Base-by-base conservation (phyloP, 371 early-diverging fungal species). In the Cladochytrium tenue region DNA sequence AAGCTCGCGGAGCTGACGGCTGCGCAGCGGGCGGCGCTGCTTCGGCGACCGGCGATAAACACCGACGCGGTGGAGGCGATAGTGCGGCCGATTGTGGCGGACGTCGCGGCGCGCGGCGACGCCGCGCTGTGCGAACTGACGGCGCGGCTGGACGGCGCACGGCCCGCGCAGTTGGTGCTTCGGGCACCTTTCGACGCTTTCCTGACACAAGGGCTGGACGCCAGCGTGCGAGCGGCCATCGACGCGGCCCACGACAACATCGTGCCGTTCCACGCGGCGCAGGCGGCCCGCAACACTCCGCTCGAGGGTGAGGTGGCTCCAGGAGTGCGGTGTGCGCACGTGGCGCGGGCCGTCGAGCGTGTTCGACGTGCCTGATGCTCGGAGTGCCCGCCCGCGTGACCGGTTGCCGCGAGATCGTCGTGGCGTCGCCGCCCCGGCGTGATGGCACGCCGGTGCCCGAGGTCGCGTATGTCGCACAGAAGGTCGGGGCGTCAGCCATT, bases 381-480 rank as follows among this genome's bases (percentile, higher is more conserved):
- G 97, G 97, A 69, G 90, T 97, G 52, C 98, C 98, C 28, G 98
- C 98, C 10, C 90, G 90, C 79, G 98, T 97, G 0, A 97, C 98
- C 52, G 96, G 97, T 13, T 97, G 97, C 78, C 77, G 79, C 55
- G 90, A 95, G 68, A 96, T 98, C 75, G 92, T 96, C 1, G 79
- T 98, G 71, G 97, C 97, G n/a, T 94, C 95, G 13, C 98, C 98
- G 31, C 98, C 98, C 50, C 83, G 93, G 33, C 78, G 88, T 32
- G 95, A 95, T 73, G 97, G 97, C 25, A 82, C 89, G 17, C 83
- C 95, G 66, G 92, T 90, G 2, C 95, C 96, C 32, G 98, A 98
- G 76, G 96, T 98, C 13, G 76, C 97, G 63, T 98, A 98, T 71
- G 98, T 96, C 13, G 98, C 98, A n/a, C 88, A 93, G 75, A 95